Percentiles rank a stretch among this genome's conserved stretches.
These are phyloP conservation scores for Beta macrorhiza DNA, from an alignment of 179 eudicot species.

Conservation along the genomic window DNA sequence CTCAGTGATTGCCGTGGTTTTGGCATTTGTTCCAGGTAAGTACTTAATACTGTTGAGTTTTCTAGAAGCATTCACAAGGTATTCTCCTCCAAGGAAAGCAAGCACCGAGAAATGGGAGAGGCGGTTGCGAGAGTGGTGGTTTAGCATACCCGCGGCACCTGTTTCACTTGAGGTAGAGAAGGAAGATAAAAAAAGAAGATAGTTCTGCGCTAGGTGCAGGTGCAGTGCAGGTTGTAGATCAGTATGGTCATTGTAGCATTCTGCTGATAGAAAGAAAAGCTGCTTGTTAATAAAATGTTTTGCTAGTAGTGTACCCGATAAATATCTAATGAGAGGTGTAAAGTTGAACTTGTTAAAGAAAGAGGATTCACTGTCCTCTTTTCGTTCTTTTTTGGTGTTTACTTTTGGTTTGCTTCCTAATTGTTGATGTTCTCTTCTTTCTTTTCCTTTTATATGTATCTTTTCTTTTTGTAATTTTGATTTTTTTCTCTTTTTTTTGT, in stretches of 20 bases:
- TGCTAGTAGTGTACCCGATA: neutral
- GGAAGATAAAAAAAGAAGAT: slow-evolving; percentile 68
- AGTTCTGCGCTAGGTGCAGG: neutral
- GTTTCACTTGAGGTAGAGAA: slow-evolving; percentile 56
- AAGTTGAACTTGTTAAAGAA: slow-evolving; percentile 3
- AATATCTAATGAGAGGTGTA: neutral
- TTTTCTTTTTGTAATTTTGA: too few species aligned
- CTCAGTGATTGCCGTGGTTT: slow-evolving; percentile 40
- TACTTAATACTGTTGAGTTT: slow-evolving; percentile 49
- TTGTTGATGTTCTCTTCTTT: neutral
- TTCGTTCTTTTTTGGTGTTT: neutral
- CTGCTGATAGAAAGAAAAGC: too few species aligned
- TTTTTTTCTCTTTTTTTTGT: too few species aligned
- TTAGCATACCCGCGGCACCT: slow-evolving; percentile 92
- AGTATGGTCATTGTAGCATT: neutral
- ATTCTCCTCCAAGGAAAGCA: slow-evolving; percentile 70
- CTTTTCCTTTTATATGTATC: too few species aligned
- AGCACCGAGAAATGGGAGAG: slow-evolving; percentile 70
- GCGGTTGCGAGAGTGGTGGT: slow-evolving; percentile 90
- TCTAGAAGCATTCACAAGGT: slow-evolving; percentile 64
- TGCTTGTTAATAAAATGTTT: neutral
- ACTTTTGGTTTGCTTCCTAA: neutral
- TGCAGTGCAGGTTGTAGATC: slow-evolving; percentile 20
- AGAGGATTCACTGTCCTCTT: neutral
- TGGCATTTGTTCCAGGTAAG: slow-evolving; percentile 56